phyloP scores from a whole-genome alignment of 83 land plant species.

The Diphasiastrum complanatum region DNA sequence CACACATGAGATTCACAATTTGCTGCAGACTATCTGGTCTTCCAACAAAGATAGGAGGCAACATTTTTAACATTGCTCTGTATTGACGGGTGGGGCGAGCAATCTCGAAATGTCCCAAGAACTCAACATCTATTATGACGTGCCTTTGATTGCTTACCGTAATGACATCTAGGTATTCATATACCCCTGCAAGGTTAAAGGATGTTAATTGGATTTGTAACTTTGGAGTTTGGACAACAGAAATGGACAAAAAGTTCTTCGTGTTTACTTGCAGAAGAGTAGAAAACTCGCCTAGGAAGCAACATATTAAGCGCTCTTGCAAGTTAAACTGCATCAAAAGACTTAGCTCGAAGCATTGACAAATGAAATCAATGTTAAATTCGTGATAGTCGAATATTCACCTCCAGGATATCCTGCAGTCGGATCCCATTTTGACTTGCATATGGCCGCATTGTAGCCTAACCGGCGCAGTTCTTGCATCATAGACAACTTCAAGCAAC shows the following conservation, averaged over 20 bases:
- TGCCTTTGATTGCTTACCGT: not conserved
- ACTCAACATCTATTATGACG: conserved; percentile 7
- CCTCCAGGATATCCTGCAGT: conserved; percentile 10
- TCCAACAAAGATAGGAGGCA: conserved; percentile 5
- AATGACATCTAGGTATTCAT: conserved; percentile 7
- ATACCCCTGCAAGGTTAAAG: conserved; percentile 13
- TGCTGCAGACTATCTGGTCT: conserved; percentile 4
- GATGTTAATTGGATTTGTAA: too few relatives aligned
- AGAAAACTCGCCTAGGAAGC: too few relatives aligned
- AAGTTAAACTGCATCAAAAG: too few relatives aligned
- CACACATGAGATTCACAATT: conserved; percentile 1
- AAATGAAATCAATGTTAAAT: too few relatives aligned
- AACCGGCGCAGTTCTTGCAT: not conserved
- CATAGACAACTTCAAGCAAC: conserved; percentile 5
- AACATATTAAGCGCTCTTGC: too few relatives aligned
- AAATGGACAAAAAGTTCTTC: too few relatives aligned
- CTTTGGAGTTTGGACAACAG: too few relatives aligned
- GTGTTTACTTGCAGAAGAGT: too few relatives aligned
- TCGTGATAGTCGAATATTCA: not conserved
- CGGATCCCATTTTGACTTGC: conserved; percentile 13
- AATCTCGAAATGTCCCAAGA: conserved; percentile 10
- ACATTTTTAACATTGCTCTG: not conserved
- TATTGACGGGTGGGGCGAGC: conserved; percentile 10
- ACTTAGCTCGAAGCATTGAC: too few relatives aligned
- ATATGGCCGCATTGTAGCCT: conserved; percentile 12